Conservation (phyloP, 75 land plant genomes). For the Pseudotsuga menziesii region DNA sequence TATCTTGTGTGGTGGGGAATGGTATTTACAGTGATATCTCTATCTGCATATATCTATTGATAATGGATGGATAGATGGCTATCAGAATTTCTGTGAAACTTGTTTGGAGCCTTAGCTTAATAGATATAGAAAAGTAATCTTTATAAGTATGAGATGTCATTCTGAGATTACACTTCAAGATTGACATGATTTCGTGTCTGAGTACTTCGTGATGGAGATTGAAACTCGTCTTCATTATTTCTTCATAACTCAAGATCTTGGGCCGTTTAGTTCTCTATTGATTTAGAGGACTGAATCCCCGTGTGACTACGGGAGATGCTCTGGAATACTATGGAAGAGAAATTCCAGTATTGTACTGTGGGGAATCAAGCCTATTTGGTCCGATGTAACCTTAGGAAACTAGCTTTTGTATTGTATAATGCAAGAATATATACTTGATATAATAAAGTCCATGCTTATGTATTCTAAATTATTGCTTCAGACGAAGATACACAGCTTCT, state of each 20-base stretch:
- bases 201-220: neutral
- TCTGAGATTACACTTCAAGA: neutral
- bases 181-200: neutral
- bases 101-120: neutral
- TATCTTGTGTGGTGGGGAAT: neutral
- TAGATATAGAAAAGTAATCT: neutral
- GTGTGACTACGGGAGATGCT: neutral
- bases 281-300: neutral
- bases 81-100: neutral
- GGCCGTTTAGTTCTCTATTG: neutral
- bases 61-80: neutral
- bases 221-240: neutral
- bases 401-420: neutral
- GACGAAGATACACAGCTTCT: no score
- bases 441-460: neutral
- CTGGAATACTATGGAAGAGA: neutral
- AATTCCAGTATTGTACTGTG: neutral
- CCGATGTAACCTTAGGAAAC: neutral
- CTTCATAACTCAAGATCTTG: neutral
- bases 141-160: neutral
- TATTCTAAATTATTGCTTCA: neutral
- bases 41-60: neutral
- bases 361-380: slow-evolving; percentile 9
- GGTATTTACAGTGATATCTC: neutral
- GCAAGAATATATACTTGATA: no score